phyloP scores from a whole-genome alignment of 2,329 filamentous ascomycete species.

The Xylariaceae sp. region DNA sequence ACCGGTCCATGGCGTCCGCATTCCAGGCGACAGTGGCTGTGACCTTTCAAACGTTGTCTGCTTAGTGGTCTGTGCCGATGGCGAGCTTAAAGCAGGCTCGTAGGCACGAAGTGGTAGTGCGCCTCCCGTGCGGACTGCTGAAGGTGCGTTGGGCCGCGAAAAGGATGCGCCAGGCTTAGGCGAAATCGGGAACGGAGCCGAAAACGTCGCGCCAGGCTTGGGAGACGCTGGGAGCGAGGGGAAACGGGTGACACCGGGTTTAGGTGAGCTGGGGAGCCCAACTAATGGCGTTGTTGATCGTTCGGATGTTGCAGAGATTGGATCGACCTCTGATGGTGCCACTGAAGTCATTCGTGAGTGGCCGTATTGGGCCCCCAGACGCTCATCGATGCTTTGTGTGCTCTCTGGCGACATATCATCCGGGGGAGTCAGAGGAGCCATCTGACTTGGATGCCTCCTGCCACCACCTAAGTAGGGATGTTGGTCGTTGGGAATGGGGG shows the following conservation, averaged over 20 bases:
- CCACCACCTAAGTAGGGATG: conserved; percentile 35
- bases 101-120: conserved; percentile 60
- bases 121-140: conserved; percentile 56
- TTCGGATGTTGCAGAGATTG: conserved; percentile 52
- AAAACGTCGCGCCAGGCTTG: conserved; percentile 32
- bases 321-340: conserved; percentile 43
- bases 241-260: conserved; percentile 36
- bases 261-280: conserved; percentile 48
- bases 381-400: conserved; percentile 55
- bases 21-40: conserved; percentile 54
- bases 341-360: conserved; percentile 40
- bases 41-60: conserved; percentile 63
- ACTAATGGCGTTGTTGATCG: conserved; percentile 50
- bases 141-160: conserved; percentile 47
- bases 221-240: conserved; percentile 36
- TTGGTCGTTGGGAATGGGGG: conserved; percentile 52
- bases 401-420: conserved; percentile 48
- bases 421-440: conserved; percentile 45
- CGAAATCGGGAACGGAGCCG: conserved; percentile 33
- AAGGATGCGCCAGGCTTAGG: conserved; percentile 53
- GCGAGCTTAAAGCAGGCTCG: conserved; percentile 54
- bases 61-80: conserved; percentile 53
- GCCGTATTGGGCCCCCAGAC: conserved; percentile 43
- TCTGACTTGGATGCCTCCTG: conserved; percentile 28
- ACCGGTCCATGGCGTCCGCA: conserved; percentile 62